Conservation (phyloP, 2,329 filamentous ascomycete genomes). For the Teratosphaeria gauchensis region DNA sequence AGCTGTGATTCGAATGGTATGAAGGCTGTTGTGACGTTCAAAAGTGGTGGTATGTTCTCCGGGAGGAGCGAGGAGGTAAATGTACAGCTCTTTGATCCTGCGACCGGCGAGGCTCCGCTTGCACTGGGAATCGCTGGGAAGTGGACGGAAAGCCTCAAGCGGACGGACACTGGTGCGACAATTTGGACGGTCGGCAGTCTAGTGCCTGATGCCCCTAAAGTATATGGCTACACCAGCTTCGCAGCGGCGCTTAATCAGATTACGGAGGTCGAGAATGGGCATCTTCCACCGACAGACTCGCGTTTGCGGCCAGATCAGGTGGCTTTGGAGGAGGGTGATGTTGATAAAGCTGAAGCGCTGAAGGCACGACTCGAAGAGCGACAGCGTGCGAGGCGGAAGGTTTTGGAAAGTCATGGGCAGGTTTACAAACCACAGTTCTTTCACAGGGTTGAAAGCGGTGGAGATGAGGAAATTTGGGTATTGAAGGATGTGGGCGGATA, state of each 20-base stretch:
- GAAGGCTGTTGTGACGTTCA: conserved; percentile 82
- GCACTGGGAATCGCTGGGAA: conserved; percentile 65
- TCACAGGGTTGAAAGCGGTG: conserved; percentile 45
- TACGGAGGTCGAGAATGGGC: conserved; percentile 64
- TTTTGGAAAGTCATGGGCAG: conserved; percentile 66
- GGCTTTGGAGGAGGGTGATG: conserved; percentile 67
- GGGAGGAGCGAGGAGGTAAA: conserved; percentile 84
- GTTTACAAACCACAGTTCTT: conserved; percentile 77
- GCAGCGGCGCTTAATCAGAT: conserved; percentile 81
- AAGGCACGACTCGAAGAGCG: conserved; percentile 80
- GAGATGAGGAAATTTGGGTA: conserved; percentile 42
- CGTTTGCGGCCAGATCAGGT: conserved; percentile 80
- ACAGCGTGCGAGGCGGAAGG: conserved; percentile 64
- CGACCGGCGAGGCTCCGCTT: conserved; percentile 47
- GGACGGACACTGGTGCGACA: conserved; percentile 53
- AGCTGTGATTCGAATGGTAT: conserved; percentile 74
- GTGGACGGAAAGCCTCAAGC: conserved; percentile 68
- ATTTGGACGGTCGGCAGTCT: conserved; percentile 73
- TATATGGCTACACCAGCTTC: conserved; percentile 83
- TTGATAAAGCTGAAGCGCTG: conserved; percentile 73
- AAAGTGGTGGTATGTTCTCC: conserved; percentile 92
- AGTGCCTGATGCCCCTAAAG: conserved; percentile 66
- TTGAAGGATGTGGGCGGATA: conserved; percentile 77
- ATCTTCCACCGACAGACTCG: conserved; percentile 71
- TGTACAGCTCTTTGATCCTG: conserved; percentile 58